phyloP scores from a whole-genome alignment of 176 grass and related monocot genomes.

The Raddia guianensis region DNA sequence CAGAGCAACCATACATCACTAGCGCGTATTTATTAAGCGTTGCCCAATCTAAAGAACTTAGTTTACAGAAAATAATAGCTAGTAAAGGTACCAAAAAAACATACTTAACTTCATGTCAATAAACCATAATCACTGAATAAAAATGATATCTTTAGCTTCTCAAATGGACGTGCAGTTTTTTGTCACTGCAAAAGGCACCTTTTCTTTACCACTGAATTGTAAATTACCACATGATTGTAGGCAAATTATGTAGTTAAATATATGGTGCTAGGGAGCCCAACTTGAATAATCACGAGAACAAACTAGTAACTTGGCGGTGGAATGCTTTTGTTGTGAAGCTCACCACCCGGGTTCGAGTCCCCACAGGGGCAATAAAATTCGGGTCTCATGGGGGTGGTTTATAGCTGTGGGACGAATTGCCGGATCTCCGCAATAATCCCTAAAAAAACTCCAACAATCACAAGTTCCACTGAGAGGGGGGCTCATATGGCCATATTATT shows the following conservation, averaged over 20 bases:
- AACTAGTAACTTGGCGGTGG: no score
- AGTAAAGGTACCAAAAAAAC: not conserved
- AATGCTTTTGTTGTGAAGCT: no score
- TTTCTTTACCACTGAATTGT: constrained; percentile 18
- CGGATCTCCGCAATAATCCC: no score
- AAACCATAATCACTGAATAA: not conserved
- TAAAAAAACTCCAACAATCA: not conserved
- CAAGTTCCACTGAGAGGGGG: not conserved
- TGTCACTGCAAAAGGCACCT: not conserved
- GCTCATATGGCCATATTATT: not conserved
- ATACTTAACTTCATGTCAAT: not conserved
- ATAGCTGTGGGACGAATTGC: no score
- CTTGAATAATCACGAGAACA: not conserved
- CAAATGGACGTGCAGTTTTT: constrained; percentile 1
- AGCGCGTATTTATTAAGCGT: constrained; percentile 11
- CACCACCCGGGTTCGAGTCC: no score
- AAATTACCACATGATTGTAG: not conserved
- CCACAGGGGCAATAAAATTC: no score
- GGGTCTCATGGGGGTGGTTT: no score
- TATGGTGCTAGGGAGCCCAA: not conserved
- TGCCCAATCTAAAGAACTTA: not conserved
- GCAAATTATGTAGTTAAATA: not conserved
- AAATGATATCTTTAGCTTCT: not conserved
- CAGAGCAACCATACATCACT: not conserved
- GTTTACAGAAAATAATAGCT: constrained; percentile 1